Base-by-base conservation (phyloP, 352 stramenopile species). In the Globisporangium ultimum region DNA sequence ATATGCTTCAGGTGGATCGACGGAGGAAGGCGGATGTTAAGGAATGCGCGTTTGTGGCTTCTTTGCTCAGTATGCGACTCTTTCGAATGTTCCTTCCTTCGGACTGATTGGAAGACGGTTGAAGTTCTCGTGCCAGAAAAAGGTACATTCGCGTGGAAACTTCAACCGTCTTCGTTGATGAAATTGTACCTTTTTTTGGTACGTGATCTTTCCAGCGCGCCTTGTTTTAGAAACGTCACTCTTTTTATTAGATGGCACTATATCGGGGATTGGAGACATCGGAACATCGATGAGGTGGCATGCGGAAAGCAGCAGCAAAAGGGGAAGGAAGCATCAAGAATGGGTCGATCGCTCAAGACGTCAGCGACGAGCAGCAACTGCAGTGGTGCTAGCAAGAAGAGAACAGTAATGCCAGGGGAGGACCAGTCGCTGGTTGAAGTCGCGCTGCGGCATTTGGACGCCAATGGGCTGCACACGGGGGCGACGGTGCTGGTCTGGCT, bases 401-500 rank as follows among this genome's bases (percentile, higher is more conserved):
- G 17, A 17, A 14, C 10, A 22, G 21, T 17, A 12, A n/a, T n/a
- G 17, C 6, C 32, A 28, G 20, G 21, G 3, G 10, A 66, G 18
- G 34, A 21, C 47, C 46, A 55, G 49, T 71, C 74, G 48, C 43
- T 92, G 53, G 51, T 87, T 46, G 60, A 77, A 61, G 71, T 67
- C 28, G 64, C 63, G 12, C 59, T 89, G 60, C 63, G 67, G 47
- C 79, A 85, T 55, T 58, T 92, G 14, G 79, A 91, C 53, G 21
- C 54, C n/a, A 86, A 83, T 60, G 70, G 66, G 20, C 58, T 91
- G 54, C 74, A 79, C 53, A 59, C 53, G 6, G 59, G 74, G 3
- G 83, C 80, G 0, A 24, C 58, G 1, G 59, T 71, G 56, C 72
- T 95, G 10, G 67, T 78, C 22, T 87, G 82, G 64, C 49, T 89